Conservation (phyloP, 2,329 filamentous ascomycete genomes). For the Colletotrichum sidae region DNA sequence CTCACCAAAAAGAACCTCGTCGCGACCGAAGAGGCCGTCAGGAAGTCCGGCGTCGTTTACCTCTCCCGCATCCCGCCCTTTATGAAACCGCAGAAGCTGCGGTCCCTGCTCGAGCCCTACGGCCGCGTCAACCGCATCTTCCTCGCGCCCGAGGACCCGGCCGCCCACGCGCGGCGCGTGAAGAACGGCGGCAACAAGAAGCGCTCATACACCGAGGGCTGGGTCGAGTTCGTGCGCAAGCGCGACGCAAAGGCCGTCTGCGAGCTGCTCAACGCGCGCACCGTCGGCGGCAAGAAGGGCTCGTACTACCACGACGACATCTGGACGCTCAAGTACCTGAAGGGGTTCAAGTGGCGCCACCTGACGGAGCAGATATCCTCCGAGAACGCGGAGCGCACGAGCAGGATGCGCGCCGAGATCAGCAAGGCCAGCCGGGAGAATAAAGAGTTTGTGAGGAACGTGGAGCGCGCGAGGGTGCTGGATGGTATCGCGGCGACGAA, state of each 20-base stretch:
- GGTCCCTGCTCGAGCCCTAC: constrained; percentile 79
- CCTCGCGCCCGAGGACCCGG: constrained; percentile 79
- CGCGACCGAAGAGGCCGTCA: constrained; percentile 71
- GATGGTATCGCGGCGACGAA: constrained; percentile 77
- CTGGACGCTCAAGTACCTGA: constrained; percentile 86
- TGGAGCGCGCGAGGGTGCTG: constrained; percentile 84
- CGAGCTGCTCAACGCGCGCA: constrained; percentile 80
- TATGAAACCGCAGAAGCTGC: constrained; percentile 85
- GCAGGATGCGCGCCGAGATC: constrained; percentile 82
- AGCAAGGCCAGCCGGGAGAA: constrained; percentile 81
- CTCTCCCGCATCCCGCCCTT: constrained; percentile 87
- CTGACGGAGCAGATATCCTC: constrained; percentile 82
- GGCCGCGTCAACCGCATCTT: constrained; percentile 83
- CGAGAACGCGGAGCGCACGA: constrained; percentile 83
- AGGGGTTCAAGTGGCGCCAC: constrained; percentile 85
- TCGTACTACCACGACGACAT: constrained; percentile 87
- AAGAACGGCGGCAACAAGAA: constrained; percentile 85
- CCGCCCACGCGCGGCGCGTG: constrained; percentile 74
- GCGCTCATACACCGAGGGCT: constrained; percentile 83
- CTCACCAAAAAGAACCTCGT: constrained; percentile 77
- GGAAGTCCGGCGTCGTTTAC: constrained; percentile 84
- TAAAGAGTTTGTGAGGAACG: constrained; percentile 82
- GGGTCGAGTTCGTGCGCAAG: constrained; percentile 85
- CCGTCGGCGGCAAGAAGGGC: constrained; percentile 86
- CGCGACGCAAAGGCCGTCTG: constrained; percentile 81